Evolutionary conservation across 2,329 filamentous ascomycete genomes (phyloP), one percentile per base, ranked within the genome.

Genomic region (Exophiala spinifera): DNA sequence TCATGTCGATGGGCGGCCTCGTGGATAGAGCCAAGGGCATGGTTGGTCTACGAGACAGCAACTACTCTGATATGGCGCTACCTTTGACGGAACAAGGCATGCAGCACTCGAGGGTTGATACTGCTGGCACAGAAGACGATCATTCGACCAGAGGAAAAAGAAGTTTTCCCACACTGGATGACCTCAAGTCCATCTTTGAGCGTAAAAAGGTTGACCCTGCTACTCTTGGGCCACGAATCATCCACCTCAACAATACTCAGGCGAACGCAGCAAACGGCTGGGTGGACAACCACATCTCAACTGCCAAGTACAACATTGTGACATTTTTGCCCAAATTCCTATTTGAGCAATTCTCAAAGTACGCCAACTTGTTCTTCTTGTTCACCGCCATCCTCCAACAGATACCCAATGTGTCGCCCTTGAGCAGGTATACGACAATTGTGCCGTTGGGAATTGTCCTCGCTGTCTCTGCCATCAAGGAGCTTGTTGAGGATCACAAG

Each of bases 341-440:
- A 53, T 91, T 92, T 71, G 94, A 99, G 72, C 94, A 99, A 70
- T 99, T 99, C 75, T 96, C 91, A 58, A 99, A 96, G 78, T 96
- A 96, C 73, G 94, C 94, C 77, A 99, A 99, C 74, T 74, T 99
- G 67, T 99, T 99, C 79, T 99, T 99, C 87, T 82, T 99, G 70
- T 97, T 99, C 72, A 99, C 94, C 34, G 91, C 94, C 14, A 86
- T 84, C 37, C 76, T 99, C 43, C 94, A 99, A 76, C 94, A 99
- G 71, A 96, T 99, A 58, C 94, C 94, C 19, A 86, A 88, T 62
- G 86, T 99, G 58, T 96, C 91, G 31, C 94, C 95, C 6, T 99
- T 94, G 8, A 97, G 96, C 74, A 83, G 80, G 72, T 99, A 91
- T 69, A 99, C 94, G 4, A 99, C 95, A 34, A 96, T 99, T 68